Conservation (phyloP, 768 basidiomycete genomes). For the Hygrocybe punicea region DNA sequence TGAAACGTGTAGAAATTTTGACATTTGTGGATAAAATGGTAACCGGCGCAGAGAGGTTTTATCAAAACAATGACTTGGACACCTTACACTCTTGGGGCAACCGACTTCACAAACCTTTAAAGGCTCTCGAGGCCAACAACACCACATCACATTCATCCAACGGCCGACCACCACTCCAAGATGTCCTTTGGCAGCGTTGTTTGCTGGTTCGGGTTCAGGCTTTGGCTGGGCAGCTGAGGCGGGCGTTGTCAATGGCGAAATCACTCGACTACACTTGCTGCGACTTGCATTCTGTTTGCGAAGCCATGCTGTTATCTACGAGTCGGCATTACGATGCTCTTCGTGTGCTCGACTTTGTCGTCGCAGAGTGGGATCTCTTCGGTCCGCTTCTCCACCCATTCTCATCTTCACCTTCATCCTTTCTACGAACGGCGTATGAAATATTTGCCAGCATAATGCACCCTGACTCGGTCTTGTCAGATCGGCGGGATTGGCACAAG, state of each 20-base stretch:
- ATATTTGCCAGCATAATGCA: slow-evolving; percentile 28
- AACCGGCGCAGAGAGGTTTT: slow-evolving; percentile 23
- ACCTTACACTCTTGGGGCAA: slow-evolving; percentile 34
- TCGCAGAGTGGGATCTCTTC: slow-evolving; percentile 38
- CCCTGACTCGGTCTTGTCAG: slow-evolving; percentile 25
- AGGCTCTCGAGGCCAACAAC: not conserved
- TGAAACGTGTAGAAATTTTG: slow-evolving; percentile 12
- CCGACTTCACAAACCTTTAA: slow-evolving; percentile 35
- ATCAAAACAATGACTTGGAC: slow-evolving; percentile 13
- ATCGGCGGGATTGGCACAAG: slow-evolving; percentile 22
- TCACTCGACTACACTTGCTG: slow-evolving; percentile 17
- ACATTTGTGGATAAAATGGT: slow-evolving; percentile 24
- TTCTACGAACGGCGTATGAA: slow-evolving; percentile 13
- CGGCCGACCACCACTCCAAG: slow-evolving; percentile 17
- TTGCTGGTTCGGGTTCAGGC: slow-evolving; percentile 34
- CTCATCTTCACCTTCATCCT: slow-evolving; percentile 5
- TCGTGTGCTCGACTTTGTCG: slow-evolving; percentile 39
- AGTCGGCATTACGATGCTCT: slow-evolving; percentile 31
- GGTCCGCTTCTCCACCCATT: slow-evolving; percentile 16
- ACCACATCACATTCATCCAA: slow-evolving; percentile 13
- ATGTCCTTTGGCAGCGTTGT: slow-evolving; percentile 22
- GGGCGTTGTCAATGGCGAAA: slow-evolving; percentile 31
- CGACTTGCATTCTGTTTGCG: slow-evolving; percentile 32
- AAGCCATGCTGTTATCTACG: slow-evolving; percentile 37
- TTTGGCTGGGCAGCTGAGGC: slow-evolving; percentile 35